Conservation (phyloP, 306 rosid genomes). For the Pachyrhizus erosus region DNA sequence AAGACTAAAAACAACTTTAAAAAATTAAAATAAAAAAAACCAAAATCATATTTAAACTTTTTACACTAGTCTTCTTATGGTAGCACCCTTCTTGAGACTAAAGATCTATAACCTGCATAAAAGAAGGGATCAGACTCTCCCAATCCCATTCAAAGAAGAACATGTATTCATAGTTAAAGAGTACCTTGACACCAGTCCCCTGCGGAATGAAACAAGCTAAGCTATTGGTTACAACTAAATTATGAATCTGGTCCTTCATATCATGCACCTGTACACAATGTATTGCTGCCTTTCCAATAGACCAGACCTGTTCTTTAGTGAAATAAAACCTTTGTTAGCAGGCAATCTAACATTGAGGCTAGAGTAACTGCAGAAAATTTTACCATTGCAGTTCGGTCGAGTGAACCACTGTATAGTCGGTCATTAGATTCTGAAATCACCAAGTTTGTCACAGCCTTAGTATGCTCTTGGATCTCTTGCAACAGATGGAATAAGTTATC, state of each 20-base stretch:
- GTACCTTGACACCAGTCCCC: constrained; percentile 82
- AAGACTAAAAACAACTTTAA: no score
- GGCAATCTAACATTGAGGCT: background rate
- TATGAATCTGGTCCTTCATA: constrained; percentile 88
- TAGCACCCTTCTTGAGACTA: no score
- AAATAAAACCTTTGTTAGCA: constrained; percentile 38
- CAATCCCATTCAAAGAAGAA: background rate
- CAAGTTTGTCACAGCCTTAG: constrained; percentile 78
- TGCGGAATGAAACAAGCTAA: constrained; percentile 77
- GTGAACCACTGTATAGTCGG: constrained; percentile 83
- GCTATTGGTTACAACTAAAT: constrained; percentile 57
- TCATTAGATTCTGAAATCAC: constrained; percentile 63
- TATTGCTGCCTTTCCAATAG: constrained; percentile 61
- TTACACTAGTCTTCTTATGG: no score
- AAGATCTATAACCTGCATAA: background rate
- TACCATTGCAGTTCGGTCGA: constrained; percentile 82
- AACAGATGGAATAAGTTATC: constrained; percentile 69
- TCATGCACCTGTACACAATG: constrained; percentile 70
- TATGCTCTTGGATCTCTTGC: constrained; percentile 78
- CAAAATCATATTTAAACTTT: no score
- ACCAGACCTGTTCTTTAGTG: constrained; percentile 70
- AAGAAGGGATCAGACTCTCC: constrained; percentile 15
- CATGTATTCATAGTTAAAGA: background rate
- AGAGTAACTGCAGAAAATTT: constrained; percentile 29
- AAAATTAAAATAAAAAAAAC: no score